Base-by-base conservation (phyloP, 179 eudicot genomes). In the Silene vulgaris region DNA sequence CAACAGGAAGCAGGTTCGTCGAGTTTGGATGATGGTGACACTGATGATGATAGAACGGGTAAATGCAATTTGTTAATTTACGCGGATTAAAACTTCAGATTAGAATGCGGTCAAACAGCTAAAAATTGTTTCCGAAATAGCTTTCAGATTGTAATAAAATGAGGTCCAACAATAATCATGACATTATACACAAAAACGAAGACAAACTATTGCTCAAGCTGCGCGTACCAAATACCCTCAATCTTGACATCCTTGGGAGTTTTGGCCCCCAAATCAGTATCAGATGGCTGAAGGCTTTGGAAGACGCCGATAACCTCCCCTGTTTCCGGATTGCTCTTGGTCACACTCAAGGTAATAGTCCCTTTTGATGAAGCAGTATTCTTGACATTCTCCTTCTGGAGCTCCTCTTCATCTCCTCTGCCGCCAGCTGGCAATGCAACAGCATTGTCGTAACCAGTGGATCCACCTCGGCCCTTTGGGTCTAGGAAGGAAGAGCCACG, bases 401-500 rank as follows among this genome's bases (percentile, higher is more conserved):
- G 97, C 79, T 95, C 99, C 82, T 95, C 99, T 73, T 95, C 97
- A 19, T 95, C 99, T 76, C 99, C 99, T 83, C 97, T 89, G 8
- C 99, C 99, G 14, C 97, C 97, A 0, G 97, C 99, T 1, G 99
- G 97, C 81, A 95, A 75, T 1, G 99, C 99, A 17, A 92, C 99
- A 0, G 97, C 97, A 3, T 90, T 95, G 78, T 95, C 99, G 74
- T 95, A 92, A 28, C 99, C 97, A 1, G 95, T 90, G 7, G 97
- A 95, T 2, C 98, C 99, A 76, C 99, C 99, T 37, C 99, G 77
- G 0, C 99, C 99, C 89, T 96, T 96, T 75, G 99, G 99, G 98
- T 96, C 99, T 68, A 96, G 87, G 89, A 96, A 96, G 17, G 99
- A 90, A 20, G 99, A 90, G 0, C 98, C 99, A 17, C 99, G 79